Evolutionary conservation across 169 alveolate genomes (phyloP).

Genomic region (Plasmodium ovale): DNA sequence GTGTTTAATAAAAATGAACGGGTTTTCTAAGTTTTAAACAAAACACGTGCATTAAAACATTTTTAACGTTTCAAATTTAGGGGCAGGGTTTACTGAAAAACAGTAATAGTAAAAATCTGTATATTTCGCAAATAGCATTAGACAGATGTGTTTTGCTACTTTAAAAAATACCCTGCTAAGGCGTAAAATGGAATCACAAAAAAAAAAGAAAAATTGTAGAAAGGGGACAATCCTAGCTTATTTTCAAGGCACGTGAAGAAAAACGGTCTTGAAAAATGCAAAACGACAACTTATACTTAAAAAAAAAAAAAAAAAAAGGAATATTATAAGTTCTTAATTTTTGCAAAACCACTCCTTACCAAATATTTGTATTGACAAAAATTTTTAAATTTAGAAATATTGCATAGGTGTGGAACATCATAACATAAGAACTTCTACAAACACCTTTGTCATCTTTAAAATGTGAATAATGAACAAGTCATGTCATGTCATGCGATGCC

Average conservation of each 20-base stretch:
- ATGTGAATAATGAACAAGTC: not conserved
- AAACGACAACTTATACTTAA: not conserved
- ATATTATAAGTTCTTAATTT: not conserved
- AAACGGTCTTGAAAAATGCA: not conserved
- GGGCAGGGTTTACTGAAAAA: not conserved
- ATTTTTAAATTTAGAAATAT: too few relatives aligned
- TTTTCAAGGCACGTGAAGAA: too few relatives aligned
- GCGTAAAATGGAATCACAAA: too few relatives aligned
- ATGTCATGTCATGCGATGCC: too few relatives aligned
- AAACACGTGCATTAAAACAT: not conserved
- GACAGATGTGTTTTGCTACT: too few relatives aligned
- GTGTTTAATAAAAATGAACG: not conserved
- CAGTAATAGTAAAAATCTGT: not conserved
- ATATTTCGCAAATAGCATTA: not conserved
- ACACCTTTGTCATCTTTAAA: not conserved
- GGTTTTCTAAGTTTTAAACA: not conserved
- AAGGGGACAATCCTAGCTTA: too few relatives aligned
- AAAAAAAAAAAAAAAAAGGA: not conserved
- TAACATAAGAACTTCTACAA: not conserved
- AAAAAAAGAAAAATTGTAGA: too few relatives aligned
- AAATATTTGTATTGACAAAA: too few relatives aligned
- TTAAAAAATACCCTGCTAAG: too few relatives aligned
- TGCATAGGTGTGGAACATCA: too few relatives aligned
- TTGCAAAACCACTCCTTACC: not conserved
- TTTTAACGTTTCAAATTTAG: not conserved